Base-by-base conservation (phyloP, 768 basidiomycete species). In the Xerocomellus dryophilus region DNA sequence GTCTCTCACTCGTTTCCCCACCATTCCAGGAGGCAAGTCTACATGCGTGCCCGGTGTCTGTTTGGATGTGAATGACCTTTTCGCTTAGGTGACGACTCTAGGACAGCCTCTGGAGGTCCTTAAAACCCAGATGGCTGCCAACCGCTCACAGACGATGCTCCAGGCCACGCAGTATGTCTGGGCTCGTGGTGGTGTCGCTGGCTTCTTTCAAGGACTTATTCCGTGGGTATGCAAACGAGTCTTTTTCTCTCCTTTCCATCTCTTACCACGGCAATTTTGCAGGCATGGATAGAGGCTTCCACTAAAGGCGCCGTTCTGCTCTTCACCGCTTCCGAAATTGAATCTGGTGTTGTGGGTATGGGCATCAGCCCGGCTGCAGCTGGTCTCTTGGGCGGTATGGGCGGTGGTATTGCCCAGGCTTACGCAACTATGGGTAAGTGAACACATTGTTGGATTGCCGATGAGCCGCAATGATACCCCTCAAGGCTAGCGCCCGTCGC, bases 251-350 rank as follows among this genome's bases (percentile, higher is more conserved):
- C 1, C 21, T 42, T 35, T 36, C 17, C 7, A 5, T 47, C 18
- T 10, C 44, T 59, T 29, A 58, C 40, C 15, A 41, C 2, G 14
- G 2, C 5, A 27, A 34, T 47, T 38, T 42, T 15, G 14, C 58
- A 97, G 94, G 97, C 97, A 35, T 98, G 97, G 97, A 96, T 99
- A 64, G 97, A 99, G 71, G 97, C 97, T 10, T 97, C 95, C 5
- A 98, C 97, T 0, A 99, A 99, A 70, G 97, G 97, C 48, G 97
- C 81, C 51, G 97, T 99, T 29, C 81, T 99, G 20, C 79, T 99
- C 56, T 98, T 99, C 76, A 85, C 95, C 15, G 95, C 97, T 23
- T 90, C 94, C 5, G 97, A 99, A 71, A 88, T 98, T 32, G 94
- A 98, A 71, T 81, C 83, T 17, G 79, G 80, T 18, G 74, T 77